Evolutionary conservation across 495 filamentous ascomycete species (phyloP).

Genomic region (Daldinia childiae): DNA sequence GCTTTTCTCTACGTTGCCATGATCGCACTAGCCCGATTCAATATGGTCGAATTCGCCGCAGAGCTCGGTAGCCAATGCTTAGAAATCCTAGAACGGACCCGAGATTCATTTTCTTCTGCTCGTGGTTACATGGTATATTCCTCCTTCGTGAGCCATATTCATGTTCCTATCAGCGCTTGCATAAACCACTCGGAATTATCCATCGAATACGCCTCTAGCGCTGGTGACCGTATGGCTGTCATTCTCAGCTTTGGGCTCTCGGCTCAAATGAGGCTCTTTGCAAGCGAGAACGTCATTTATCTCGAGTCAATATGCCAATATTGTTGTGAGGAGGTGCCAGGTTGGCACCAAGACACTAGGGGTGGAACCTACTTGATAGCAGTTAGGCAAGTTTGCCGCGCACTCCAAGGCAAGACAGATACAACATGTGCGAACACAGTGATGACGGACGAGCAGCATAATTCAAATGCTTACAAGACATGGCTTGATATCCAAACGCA

Average conservation of each 20-base stretch:
- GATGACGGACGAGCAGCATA: constrained; percentile 77
- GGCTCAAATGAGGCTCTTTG: constrained; percentile 74
- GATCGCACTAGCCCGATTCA: constrained; percentile 77
- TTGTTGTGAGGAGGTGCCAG: constrained; percentile 76
- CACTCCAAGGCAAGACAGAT: constrained; percentile 86
- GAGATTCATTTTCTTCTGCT: constrained; percentile 74
- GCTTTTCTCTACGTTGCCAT: constrained; percentile 79
- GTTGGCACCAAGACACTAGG: constrained; percentile 79
- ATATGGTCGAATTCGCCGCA: constrained; percentile 72
- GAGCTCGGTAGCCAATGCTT: constrained; percentile 72
- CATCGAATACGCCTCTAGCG: constrained; percentile 73
- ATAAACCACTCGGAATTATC: constrained; percentile 71
- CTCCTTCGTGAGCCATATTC: constrained; percentile 78
- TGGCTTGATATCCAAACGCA: constrained; percentile 57
- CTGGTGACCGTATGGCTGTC: constrained; percentile 78
- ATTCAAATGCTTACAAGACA: constrained; percentile 68
- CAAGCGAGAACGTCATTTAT: constrained; percentile 78
- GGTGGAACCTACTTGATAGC: constrained; percentile 78
- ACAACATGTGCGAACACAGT: constrained; percentile 63
- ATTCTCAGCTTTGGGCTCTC: constrained; percentile 78
- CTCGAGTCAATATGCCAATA: constrained; percentile 78
- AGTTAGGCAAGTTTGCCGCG: constrained; percentile 76
- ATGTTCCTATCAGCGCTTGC: constrained; percentile 67
- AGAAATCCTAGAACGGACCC: constrained; percentile 70
- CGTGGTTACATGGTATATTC: constrained; percentile 76